These are phyloP conservation scores for Exophiala alcalophila DNA, from an alignment of 2,329 filamentous ascomycete genomes.

Conservation along the genomic window DNA sequence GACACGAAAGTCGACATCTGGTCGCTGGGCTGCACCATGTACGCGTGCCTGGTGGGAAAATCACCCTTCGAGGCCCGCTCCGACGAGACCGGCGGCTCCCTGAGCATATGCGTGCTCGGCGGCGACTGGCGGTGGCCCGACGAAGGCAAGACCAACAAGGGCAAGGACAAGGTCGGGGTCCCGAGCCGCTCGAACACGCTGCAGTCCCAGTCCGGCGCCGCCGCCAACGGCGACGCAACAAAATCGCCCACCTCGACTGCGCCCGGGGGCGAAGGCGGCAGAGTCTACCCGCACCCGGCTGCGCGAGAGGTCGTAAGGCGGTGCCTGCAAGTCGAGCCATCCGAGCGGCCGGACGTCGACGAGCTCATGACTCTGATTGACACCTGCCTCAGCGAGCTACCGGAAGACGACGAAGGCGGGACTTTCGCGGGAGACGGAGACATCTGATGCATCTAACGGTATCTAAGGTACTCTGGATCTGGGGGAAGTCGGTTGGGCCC, in stretches of 20 bases:
- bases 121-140: conserved; percentile 97
- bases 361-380: conserved; percentile 79
- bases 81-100: conserved; percentile 90
- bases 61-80: conserved; percentile 93
- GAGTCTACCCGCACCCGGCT: conserved; percentile 66
- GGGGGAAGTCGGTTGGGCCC: too few relatives aligned
- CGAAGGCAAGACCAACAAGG: conserved; percentile 64
- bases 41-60: conserved; percentile 93
- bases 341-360: conserved; percentile 81
- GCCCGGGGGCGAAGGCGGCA: conserved; percentile 39
- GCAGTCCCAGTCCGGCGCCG: conserved; percentile 19
- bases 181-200: conserved; percentile 21
- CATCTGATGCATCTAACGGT: conserved; percentile 6
- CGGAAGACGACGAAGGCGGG: conserved; percentile 23
- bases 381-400: conserved; percentile 54
- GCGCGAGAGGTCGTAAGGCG: conserved; percentile 84
- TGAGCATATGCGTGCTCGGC: conserved; percentile 87
- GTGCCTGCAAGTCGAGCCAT: conserved; percentile 82
- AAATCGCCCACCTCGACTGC: conserved; percentile 14
- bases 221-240: conserved; percentile 33
- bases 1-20: conserved; percentile 98
- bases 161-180: conserved; percentile 51
- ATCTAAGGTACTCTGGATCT: background rate
- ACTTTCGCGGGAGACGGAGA: conserved; percentile 8
- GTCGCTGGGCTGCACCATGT: conserved; percentile 96